Percentiles rank a stretch among this genome's conserved stretches.
phyloP scores from a whole-genome alignment of 345 rosid genomes.

The Brassica juncea region DNA sequence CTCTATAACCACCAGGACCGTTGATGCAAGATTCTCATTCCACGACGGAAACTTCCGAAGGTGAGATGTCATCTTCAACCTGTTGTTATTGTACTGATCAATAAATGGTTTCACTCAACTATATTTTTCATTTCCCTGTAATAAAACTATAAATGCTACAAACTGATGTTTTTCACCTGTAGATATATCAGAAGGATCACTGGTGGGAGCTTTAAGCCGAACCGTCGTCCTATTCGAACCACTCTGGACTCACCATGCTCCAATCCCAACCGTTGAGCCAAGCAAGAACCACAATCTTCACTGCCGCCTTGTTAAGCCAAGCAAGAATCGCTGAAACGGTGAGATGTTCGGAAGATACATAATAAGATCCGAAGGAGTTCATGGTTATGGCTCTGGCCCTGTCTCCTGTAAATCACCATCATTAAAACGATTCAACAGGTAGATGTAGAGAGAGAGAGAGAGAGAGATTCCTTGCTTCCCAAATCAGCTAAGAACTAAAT shows the following conservation, averaged over 20 bases:
- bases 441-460: not conserved
- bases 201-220: not conserved
- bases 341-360: not conserved
- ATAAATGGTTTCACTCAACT: not conserved
- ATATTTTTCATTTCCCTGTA: not conserved
- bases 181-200: not conserved
- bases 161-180: not conserved
- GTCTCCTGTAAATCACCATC: not conserved
- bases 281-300: not conserved
- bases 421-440: not conserved
- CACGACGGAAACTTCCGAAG: not conserved
- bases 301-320: not conserved
- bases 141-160: not conserved
- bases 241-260: not conserved
- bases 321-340: not conserved
- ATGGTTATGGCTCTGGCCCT: not conserved
- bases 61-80: not conserved
- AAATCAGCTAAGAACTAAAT: not conserved
- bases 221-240: not conserved
- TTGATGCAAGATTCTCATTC: slow-evolving; percentile 20
- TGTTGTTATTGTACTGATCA: not conserved
- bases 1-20: slow-evolving; percentile 74
- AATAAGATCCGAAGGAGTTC: no score
- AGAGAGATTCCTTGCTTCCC: not conserved
- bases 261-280: not conserved